Evolutionary conservation across 495 filamentous ascomycete species (phyloP).

Genomic region (Penicillium flavigenum): DNA sequence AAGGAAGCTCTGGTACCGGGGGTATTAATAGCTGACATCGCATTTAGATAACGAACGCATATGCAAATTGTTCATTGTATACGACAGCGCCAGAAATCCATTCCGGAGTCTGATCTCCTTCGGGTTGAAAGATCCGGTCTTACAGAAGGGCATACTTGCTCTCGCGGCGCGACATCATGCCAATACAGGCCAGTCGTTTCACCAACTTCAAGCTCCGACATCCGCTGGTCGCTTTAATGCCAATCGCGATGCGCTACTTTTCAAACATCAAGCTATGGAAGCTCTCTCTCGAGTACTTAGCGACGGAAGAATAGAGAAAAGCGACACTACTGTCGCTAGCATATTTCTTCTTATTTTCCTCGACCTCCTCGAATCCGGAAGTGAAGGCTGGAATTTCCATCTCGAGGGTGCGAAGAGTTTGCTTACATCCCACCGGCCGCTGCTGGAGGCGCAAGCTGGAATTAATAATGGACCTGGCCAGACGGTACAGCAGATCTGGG

Average conservation of each 20-base stretch:
- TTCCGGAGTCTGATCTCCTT: slow-evolving; percentile 53
- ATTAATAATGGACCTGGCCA: slow-evolving; percentile 20
- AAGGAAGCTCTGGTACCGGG: neutral
- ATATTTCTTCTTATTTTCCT: slow-evolving; percentile 55
- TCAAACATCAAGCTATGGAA: slow-evolving; percentile 51
- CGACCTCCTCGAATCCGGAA: slow-evolving; percentile 50
- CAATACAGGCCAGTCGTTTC: slow-evolving; percentile 33
- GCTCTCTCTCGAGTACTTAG: slow-evolving; percentile 37
- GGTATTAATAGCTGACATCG: neutral
- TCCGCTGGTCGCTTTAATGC: slow-evolving; percentile 22
- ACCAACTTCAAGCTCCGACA: slow-evolving; percentile 15
- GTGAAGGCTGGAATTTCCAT: slow-evolving; percentile 49
- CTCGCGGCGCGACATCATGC: slow-evolving; percentile 55
- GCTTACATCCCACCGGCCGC: slow-evolving; percentile 28
- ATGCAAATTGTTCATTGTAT: slow-evolving; percentile 55
- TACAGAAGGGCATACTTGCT: slow-evolving; percentile 52
- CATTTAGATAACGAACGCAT: slow-evolving; percentile 49
- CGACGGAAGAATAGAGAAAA: slow-evolving; percentile 13
- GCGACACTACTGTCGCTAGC: slow-evolving; percentile 41
- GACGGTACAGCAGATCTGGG: slow-evolving; percentile 31
- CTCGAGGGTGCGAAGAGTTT: slow-evolving; percentile 49
- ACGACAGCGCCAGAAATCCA: slow-evolving; percentile 54
- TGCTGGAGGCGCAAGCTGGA: slow-evolving; percentile 19
- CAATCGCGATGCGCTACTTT: slow-evolving; percentile 47
- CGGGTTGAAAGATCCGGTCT: slow-evolving; percentile 45